Base-by-base conservation (phyloP, 768 basidiomycete genomes). In the Russula dissimulans region DNA sequence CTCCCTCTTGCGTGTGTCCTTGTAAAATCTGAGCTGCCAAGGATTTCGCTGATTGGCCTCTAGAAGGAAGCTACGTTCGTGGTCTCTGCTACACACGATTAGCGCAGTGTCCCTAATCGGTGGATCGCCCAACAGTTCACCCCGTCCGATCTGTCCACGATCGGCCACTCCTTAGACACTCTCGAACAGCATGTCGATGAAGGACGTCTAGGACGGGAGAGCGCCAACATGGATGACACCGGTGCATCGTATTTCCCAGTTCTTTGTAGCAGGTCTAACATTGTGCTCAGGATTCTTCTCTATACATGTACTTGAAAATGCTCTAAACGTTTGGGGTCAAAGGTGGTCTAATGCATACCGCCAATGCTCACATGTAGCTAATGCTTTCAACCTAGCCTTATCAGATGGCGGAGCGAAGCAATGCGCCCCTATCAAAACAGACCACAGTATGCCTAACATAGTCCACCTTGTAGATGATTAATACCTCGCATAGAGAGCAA, bases 211-310 rank as follows among this genome's bases (percentile, higher is more conserved):
- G 75, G 73, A 32, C 67, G 67, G 54, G 70, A 73, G 44, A 86
- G 87, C 73, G 76, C 79, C 61, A 97, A 97, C 69, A 91, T 94
- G 88, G 93, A 97, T 66, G 93, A 95, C 70, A 91, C 91, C 31
- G 93, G 91, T 84, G 62, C 38, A 67, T 42, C 22, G 39, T 34
- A 12, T 44, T 12, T 22, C n/a, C 17, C 32, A 34, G 50, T 42
- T 43, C 17, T 10, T 49, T 14, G 6, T 18, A 18, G 52, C 10
- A 48, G 11, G 41, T 17, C 63, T 29, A 52, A 63, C 34, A 2
- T 11, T 54, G 49, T 54, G 42, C 22, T 14, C 65, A 91, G 90
- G 91, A 1, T 97, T 91, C 71, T 97, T 97, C 73, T 95, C 93
- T 2, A 80, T 95, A 1, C 91, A 93, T 64, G 94, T 95, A 2